A percentile compares a stretch with the other conserved stretches of the same genome.
Conservation (phyloP, 73 alveolate genomes). For the Paramecium caudatum region DNA sequence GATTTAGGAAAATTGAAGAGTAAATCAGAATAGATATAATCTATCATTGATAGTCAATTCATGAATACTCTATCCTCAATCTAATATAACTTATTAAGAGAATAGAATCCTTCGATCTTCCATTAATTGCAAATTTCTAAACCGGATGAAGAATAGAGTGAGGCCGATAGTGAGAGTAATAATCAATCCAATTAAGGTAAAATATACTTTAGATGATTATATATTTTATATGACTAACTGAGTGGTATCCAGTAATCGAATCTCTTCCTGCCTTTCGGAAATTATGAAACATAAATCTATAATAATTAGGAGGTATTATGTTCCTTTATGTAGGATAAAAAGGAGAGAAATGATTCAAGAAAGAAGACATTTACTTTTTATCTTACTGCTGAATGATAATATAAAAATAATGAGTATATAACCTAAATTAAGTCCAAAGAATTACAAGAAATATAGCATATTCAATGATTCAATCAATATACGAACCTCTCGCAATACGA, state of each 20-base stretch:
- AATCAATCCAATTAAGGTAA: constrained; percentile 36
- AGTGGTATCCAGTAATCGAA: neutral
- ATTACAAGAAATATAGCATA: neutral
- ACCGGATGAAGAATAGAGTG: constrained; percentile 14
- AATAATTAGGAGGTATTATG: neutral
- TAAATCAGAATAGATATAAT: neutral
- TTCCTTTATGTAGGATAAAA: neutral
- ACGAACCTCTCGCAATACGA: constrained; percentile 14
- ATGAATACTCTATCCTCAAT: constrained; percentile 28
- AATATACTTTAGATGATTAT: constrained; percentile 53
- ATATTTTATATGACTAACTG: constrained; percentile 14
- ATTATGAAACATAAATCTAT: neutral
- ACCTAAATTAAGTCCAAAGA: constrained; percentile 48
- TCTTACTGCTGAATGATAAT: neutral
- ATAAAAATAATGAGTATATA: constrained; percentile 52
- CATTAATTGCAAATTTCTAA: neutral
- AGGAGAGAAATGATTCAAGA: constrained; percentile 28
- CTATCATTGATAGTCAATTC: constrained; percentile 25
- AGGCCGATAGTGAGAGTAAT: constrained; percentile 18
- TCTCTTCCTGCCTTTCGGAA: neutral
- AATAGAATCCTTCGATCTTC: neutral
- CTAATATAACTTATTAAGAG: constrained; percentile 9
- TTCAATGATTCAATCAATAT: constrained; percentile 46
- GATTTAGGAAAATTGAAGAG: constrained; percentile 19
- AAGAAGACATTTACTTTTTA: constrained; percentile 45